These are phyloP conservation scores for Hondaea fermentalgiana DNA, from an alignment of 108 stramenopile genomes.

Conservation along the genomic window DNA sequence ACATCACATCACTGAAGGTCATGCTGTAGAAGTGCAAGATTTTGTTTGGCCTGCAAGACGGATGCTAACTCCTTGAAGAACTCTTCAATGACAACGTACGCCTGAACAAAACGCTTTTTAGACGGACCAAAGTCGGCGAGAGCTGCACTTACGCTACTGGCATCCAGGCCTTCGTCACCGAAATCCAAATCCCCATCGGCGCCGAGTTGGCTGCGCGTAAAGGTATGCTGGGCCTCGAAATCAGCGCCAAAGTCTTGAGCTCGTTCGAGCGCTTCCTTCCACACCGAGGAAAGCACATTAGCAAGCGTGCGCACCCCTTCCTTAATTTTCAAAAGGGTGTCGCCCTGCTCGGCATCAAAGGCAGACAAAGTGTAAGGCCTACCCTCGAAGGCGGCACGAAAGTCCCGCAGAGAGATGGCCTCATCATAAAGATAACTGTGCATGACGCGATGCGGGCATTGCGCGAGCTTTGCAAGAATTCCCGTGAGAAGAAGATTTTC, in stretches of 20 bases:
- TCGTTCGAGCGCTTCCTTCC: background rate
- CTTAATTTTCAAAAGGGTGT: background rate
- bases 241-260: background rate
- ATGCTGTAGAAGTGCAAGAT: background rate
- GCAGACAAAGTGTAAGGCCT: background rate
- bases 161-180: background rate
- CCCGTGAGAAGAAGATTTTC: background rate
- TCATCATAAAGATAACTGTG: background rate
- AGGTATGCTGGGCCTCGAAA: background rate
- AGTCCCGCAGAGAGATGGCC: background rate
- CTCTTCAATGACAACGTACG: background rate
- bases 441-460: conserved; percentile 2
- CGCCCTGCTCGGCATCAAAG: background rate
- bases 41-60: background rate
- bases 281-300: background rate
- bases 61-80: background rate
- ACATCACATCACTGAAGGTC: background rate
- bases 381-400: background rate
- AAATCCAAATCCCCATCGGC: background rate
- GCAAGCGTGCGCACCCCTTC: background rate
- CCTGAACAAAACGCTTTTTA: background rate
- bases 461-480: background rate
- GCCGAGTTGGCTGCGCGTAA: background rate
- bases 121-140: background rate
- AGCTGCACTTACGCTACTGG: background rate